Evolutionary conservation across 306 rosid species (phyloP), one percentile per base, ranked within the genome.

Genomic region (Inga laurina): DNA sequence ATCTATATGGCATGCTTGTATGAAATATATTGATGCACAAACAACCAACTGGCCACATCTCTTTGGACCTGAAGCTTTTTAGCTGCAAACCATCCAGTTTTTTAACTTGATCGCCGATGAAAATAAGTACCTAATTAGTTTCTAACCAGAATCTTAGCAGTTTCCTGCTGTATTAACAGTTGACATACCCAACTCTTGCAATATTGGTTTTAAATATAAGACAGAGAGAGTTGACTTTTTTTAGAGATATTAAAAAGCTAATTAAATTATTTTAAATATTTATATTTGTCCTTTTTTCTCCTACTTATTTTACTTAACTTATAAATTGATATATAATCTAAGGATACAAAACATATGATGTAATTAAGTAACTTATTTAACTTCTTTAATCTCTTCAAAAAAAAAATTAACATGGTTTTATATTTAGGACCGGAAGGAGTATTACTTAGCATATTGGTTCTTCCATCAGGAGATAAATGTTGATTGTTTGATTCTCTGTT

Each of bases 101-200:
- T 15, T 67, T 65, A 48, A 49, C 24, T 78, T 32, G 35, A 59
- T n/a, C 24, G 30, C 19, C 19, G 56, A 45, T 43, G 35, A 64
- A 79, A 69, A 41, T 75, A 39, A 41, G 34, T 10, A 49, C 35
- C 43, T 10, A 5, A 56, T 56, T n/a, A 19, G 80, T 21, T 64
- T 77, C 57, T 77, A 30, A 64, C 45, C 56, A 43, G 72, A 51
- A 72, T 57, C 56, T 71, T 72, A 48, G 44, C 72, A 71, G 56
- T 6, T 30, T 72, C 45, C 56, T 52, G 2, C 32, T 8, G 64
- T 30, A 30, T 16, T 41, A 39, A 59, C 66, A 70, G 35, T 74
- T 75, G 16, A 21, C 35, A 52, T 8, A 51, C 74, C 68, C 41
- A 70, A 59, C 65, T 35, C 51, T 44, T 61, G 62, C 16, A 43